Evolutionary conservation across 768 basidiomycete genomes (phyloP), one percentile per base, ranked within the genome.

Genomic region (Termitomyces titanicus): DNA sequence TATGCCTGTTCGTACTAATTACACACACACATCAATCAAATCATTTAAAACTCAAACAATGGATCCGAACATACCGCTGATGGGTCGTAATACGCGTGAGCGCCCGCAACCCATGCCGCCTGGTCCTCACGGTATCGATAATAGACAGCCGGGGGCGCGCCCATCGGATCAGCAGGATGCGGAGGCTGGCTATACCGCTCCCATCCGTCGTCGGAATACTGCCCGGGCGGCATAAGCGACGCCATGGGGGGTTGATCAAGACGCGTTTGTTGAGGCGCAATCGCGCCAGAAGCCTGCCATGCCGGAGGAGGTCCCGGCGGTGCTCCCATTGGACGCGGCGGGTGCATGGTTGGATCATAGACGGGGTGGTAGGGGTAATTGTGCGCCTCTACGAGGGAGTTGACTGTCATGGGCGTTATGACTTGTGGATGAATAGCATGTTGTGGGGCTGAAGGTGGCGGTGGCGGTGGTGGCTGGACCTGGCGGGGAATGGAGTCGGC

Each of bases 61-160:
- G 43, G 25, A 39, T 49, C 20, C 40, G 27, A 42, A 71, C 77
- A 64, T 55, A 84, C 84, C 42, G 79, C 63, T 50, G 55, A 42
- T 17, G 81, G 75, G 56, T 80, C 79, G 61, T 88, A 88, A 61
- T 86, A 89, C 22, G 82, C 72, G 9, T 68, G 67, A 25, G 77
- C 68, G 20, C 71, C 71, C 11, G 72, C 63, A 31, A 76, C 72
- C 84, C 85, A 79, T 15, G 64, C 55, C 68, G 54, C 69, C 68
- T 80, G 83, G 33, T 86, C 86, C 17, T 85, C 82, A 54, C 84
- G 72, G 66, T 84, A 88, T 48, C 84, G 73, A 58, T 86, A 88
- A 31, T 81, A 78, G 60, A 82, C 85, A 3, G 75, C 67, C 25
- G 74, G 71, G 3, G 81, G 75, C 2, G 74, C 71, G 17, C 74